Evolutionary conservation across 2,329 filamentous ascomycete genomes (phyloP).

Genomic region (Thelonectria olida): DNA sequence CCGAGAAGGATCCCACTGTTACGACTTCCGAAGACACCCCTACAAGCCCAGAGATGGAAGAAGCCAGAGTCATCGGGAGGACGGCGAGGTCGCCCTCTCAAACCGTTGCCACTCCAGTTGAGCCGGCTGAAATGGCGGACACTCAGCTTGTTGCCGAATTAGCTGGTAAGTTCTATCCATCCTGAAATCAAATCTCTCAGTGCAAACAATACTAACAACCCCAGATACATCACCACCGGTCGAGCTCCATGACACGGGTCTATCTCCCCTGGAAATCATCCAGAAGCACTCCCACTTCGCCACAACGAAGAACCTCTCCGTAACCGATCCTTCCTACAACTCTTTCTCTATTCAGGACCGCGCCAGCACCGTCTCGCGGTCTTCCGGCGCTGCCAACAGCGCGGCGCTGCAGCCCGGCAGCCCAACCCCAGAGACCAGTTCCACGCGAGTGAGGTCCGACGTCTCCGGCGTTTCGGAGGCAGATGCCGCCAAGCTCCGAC

Average conservation of each 20-base stretch:
- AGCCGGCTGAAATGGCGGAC: conserved; percentile 52
- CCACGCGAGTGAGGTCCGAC: conserved; percentile 32
- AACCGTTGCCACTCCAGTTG: conserved; percentile 21
- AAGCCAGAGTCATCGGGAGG: conserved; percentile 31
- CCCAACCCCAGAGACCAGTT: conserved; percentile 23
- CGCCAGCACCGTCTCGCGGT: conserved; percentile 41
- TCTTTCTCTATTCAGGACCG: conserved; percentile 38
- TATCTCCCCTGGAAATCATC: conserved; percentile 52
- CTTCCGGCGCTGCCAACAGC: conserved; percentile 31
- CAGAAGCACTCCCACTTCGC: conserved; percentile 44
- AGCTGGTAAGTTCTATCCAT: conserved; percentile 48
- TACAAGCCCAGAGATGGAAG: conserved; percentile 51
- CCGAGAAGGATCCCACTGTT: conserved; percentile 55
- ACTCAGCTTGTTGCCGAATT: conserved; percentile 56
- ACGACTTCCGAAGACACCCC: conserved; percentile 55
- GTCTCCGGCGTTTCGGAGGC: conserved; percentile 35
- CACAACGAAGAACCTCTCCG: conserved; percentile 22
- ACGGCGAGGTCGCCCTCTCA: conserved; percentile 12
- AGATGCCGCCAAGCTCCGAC: conserved; percentile 31
- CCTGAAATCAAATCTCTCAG: background rate
- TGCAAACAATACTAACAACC: conserved; percentile 4
- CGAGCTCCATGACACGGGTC: conserved; percentile 57
- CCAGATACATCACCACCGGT: conserved; percentile 54
- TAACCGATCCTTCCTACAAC: conserved; percentile 36
- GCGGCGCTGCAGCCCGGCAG: conserved; percentile 11